phyloP scores from a whole-genome alignment of 2,329 filamentous ascomycete genomes.

The Byssoonygena ceratinophila region DNA sequence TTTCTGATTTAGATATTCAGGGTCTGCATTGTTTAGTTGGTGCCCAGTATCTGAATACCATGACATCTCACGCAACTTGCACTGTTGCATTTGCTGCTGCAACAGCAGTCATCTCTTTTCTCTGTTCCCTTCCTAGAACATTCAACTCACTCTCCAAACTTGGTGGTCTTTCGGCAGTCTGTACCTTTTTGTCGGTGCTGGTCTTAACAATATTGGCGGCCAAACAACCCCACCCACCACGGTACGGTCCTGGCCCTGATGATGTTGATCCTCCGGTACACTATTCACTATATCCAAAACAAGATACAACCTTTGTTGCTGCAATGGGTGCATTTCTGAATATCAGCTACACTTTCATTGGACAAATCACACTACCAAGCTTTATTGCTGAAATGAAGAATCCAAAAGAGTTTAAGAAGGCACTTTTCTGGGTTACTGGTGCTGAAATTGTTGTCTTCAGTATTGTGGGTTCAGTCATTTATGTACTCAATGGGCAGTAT shows the following conservation, averaged over 20 bases:
- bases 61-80: constrained; percentile 60
- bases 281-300: constrained; percentile 57
- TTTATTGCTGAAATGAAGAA: constrained; percentile 92
- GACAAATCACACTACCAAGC: constrained; percentile 83
- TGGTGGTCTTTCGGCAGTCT: constrained; percentile 67
- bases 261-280: constrained; percentile 42
- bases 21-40: constrained; percentile 74
- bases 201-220: constrained; percentile 73
- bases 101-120: constrained; percentile 61
- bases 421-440: constrained; percentile 81
- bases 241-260: constrained; percentile 45
- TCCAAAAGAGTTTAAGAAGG: constrained; percentile 77
- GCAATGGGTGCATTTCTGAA: constrained; percentile 87
- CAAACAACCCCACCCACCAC: constrained; percentile 61
- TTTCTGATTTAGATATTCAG: constrained; percentile 27
- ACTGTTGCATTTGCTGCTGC: constrained; percentile 72
- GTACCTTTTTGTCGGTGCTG: constrained; percentile 82
- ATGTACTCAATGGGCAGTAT: constrained; percentile 83
- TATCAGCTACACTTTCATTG: constrained; percentile 93
- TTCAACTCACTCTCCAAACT: constrained; percentile 71
- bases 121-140: constrained; percentile 73
- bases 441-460: constrained; percentile 79
- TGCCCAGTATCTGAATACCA: constrained; percentile 81
- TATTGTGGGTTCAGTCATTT: constrained; percentile 68
- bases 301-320: constrained; percentile 65